phyloP scores from a whole-genome alignment of 2,329 filamentous ascomycete genomes.

The Alternaria solani region DNA sequence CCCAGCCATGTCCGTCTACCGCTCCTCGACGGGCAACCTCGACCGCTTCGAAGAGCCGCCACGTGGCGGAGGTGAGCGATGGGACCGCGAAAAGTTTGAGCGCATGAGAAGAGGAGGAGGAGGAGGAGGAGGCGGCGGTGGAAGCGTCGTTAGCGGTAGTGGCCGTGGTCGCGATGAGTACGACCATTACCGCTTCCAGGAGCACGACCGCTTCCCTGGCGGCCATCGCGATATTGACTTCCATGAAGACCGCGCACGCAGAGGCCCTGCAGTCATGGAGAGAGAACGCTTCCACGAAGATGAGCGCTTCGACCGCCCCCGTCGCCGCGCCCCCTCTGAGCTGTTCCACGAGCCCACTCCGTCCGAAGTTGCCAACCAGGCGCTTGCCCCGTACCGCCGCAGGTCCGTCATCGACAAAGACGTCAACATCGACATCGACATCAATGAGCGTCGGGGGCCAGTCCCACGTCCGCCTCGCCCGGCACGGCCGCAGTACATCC shows the following conservation, averaged over 20 bases:
- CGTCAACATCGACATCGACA: conserved; percentile 56
- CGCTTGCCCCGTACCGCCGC: conserved; percentile 66
- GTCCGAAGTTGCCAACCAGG: conserved; percentile 59
- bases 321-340: conserved; percentile 52
- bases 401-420: conserved; percentile 66
- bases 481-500: conserved; percentile 72
- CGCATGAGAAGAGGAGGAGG: conserved; percentile 45
- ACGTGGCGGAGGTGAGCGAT: conserved; percentile 50
- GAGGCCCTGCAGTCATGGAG: conserved; percentile 49
- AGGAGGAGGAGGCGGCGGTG: conserved; percentile 16
- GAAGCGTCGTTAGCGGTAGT: conserved; percentile 13
- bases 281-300: conserved; percentile 66
- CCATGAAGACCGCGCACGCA: conserved; percentile 54
- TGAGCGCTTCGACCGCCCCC: conserved; percentile 55
- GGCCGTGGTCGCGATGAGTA: conserved; percentile 43
- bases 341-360: conserved; percentile 58
- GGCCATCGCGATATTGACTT: conserved; percentile 54
- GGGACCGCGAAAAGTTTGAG: conserved; percentile 62
- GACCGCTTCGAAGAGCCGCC: conserved; percentile 52
- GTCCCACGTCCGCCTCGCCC: conserved; percentile 63
- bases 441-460: conserved; percentile 52
- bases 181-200: conserved; percentile 52
- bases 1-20: conserved; percentile 41
- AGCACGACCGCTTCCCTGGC: conserved; percentile 55
- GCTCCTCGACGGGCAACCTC: conserved; percentile 55